phyloP scores from a whole-genome alignment of 1,284 basidiomycete species.

The Pisolithus thermaeus region DNA sequence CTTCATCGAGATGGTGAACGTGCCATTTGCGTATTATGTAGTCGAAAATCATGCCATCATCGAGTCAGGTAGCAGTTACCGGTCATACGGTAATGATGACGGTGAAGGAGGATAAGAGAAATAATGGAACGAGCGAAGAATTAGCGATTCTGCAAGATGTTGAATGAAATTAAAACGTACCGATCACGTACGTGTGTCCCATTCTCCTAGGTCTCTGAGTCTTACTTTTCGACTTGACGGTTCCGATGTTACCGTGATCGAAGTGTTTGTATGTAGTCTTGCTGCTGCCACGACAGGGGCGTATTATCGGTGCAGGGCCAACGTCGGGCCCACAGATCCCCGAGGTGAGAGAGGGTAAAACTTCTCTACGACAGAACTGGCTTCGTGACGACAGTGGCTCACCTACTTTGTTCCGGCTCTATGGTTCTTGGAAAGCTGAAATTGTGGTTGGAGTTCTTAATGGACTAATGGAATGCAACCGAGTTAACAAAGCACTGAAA shows the following conservation, averaged over 20 bases:
- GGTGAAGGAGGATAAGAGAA: not conserved
- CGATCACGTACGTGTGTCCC: conserved; percentile 34
- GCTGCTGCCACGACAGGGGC: too few relatives aligned
- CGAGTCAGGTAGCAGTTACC: conserved; percentile 3
- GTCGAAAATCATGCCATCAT: not conserved
- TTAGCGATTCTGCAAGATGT: not conserved
- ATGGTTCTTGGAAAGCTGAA: too few relatives aligned
- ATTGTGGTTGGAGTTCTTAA: too few relatives aligned
- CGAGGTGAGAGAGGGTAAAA: not conserved
- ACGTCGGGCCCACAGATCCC: too few relatives aligned
- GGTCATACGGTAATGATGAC: not conserved
- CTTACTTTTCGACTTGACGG: not conserved
- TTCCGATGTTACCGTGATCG: not conserved
- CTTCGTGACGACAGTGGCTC: too few relatives aligned
- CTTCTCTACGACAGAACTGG: too few relatives aligned
- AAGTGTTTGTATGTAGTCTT: too few relatives aligned
- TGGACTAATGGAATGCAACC: too few relatives aligned
- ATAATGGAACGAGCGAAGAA: not conserved
- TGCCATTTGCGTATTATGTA: not conserved
- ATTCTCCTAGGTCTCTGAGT: conserved; percentile 9
- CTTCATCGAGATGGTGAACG: conserved; percentile 34
- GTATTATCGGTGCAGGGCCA: too few relatives aligned
- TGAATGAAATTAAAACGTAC: conserved; percentile 18
- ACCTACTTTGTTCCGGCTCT: too few relatives aligned
- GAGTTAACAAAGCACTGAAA: not conserved